Conservation (phyloP, 352 stramenopile species). For the Peronospora tabacina region DNA sequence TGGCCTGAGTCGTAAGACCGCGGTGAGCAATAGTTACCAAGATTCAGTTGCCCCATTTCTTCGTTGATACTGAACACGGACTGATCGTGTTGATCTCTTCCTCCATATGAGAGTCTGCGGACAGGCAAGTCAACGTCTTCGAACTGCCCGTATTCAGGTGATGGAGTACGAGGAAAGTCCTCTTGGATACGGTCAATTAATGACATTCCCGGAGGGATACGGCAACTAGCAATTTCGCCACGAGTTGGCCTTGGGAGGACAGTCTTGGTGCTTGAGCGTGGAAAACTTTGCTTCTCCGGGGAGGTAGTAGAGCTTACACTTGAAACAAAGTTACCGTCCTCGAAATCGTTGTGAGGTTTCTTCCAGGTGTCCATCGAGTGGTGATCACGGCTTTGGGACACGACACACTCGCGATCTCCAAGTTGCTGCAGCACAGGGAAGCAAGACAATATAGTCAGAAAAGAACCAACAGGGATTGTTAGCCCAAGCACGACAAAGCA, state of each 20-base stretch:
- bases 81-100: slow-evolving; percentile 12
- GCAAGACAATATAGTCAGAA: slow-evolving; percentile 5
- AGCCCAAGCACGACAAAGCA: slow-evolving; percentile 3
- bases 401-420: slow-evolving; percentile 5
- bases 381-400: slow-evolving; percentile 7
- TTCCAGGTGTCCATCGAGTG: slow-evolving; percentile 30
- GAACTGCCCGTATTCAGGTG: slow-evolving; percentile 44
- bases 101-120: slow-evolving; percentile 17
- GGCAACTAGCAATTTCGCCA: slow-evolving; percentile 12
- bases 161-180: slow-evolving; percentile 68
- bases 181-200: slow-evolving; percentile 75
- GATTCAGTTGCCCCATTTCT: slow-evolving; percentile 25
- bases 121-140: slow-evolving; percentile 10
- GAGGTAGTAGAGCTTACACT: slow-evolving; percentile 26
- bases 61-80: slow-evolving; percentile 22
- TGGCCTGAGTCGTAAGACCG: slow-evolving; percentile 12
- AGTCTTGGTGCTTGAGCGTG: slow-evolving; percentile 11
- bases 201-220: slow-evolving; percentile 37
- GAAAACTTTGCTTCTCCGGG: slow-evolving; percentile 25
- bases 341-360: slow-evolving; percentile 26
- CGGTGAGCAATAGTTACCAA: slow-evolving; percentile 24
- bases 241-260: slow-evolving; percentile 10
- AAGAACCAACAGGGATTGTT: background rate
- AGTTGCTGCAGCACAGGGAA: slow-evolving; percentile 8
- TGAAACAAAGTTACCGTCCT: slow-evolving; percentile 15